Conservation (phyloP, 2,329 filamentous ascomycete genomes). For the Penicillium brevicompactum region DNA sequence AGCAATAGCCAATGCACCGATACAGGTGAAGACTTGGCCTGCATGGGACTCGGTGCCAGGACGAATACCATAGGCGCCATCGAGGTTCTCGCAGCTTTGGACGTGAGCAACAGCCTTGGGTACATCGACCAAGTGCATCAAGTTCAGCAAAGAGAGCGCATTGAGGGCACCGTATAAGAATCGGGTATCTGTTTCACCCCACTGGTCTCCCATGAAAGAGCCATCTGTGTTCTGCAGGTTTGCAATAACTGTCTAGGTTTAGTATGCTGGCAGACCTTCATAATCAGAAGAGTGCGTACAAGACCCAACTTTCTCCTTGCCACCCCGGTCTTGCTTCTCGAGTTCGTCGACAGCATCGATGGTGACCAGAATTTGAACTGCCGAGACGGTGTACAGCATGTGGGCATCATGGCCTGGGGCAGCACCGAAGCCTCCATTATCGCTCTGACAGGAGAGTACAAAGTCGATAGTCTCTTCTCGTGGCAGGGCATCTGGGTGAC, state of each 20-base stretch:
- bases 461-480: conserved; percentile 82
- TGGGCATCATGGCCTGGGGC: conserved; percentile 94
- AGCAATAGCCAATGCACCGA: conserved; percentile 83
- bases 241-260: conserved; percentile 66
- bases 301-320: conserved; percentile 72
- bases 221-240: conserved; percentile 81
- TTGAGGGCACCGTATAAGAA: conserved; percentile 92
- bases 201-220: conserved; percentile 91
- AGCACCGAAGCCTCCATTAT: conserved; percentile 87
- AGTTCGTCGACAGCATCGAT: conserved; percentile 83
- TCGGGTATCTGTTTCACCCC: conserved; percentile 93
- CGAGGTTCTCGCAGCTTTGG: conserved; percentile 83
- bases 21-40: conserved; percentile 93
- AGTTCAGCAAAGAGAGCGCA: conserved; percentile 78
- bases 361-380: conserved; percentile 87
- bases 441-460: conserved; percentile 90
- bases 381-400: conserved; percentile 94
- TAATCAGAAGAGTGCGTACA: conserved; percentile 60
- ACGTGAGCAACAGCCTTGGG: conserved; percentile 79
- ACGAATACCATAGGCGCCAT: conserved; percentile 87
- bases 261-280: conserved; percentile 14
- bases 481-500: conserved; percentile 77
- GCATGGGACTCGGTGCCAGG: conserved; percentile 94
- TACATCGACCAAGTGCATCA: conserved; percentile 74
- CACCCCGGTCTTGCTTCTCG: conserved; percentile 66